These are phyloP conservation scores for Aspergillus eucalypticola DNA, from an alignment of 2,329 filamentous ascomycete species.

Conservation along the genomic window DNA sequence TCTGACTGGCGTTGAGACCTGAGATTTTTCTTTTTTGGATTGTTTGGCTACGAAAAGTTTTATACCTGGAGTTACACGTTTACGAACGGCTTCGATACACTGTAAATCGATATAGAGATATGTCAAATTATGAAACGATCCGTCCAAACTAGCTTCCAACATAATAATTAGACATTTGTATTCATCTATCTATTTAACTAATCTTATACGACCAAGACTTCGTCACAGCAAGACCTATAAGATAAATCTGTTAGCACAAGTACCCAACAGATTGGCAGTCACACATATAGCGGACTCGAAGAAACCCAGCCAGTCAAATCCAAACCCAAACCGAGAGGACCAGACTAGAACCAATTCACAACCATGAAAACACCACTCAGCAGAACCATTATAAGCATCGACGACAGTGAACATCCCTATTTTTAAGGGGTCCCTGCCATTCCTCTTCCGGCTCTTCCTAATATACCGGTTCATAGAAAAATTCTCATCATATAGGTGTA, in stretches of 20 bases:
- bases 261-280: neutral
- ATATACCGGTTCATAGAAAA: constrained; percentile 43
- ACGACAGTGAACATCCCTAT: constrained; percentile 36
- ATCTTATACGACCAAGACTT: neutral
- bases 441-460: constrained; percentile 53
- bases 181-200: neutral
- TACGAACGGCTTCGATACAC: constrained; percentile 2
- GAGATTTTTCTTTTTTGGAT: constrained; percentile 15
- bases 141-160: neutral
- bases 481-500: constrained; percentile 44
- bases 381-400: constrained; percentile 52
- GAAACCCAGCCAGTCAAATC: neutral
- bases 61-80: constrained; percentile 32
- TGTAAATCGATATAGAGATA: constrained; percentile 7
- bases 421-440: constrained; percentile 33
- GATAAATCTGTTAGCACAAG: neutral
- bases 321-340: constrained; percentile 1
- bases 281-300: neutral
- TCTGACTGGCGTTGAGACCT: constrained; percentile 34
- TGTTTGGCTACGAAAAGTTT: constrained; percentile 38
- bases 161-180: neutral
- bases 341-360: neutral
- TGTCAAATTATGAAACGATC: neutral
- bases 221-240: neutral
- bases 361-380: constrained; percentile 37